Base-by-base conservation (phyloP, 1,139 yeast genomes). In the Groenewaldozyma sp. region DNA sequence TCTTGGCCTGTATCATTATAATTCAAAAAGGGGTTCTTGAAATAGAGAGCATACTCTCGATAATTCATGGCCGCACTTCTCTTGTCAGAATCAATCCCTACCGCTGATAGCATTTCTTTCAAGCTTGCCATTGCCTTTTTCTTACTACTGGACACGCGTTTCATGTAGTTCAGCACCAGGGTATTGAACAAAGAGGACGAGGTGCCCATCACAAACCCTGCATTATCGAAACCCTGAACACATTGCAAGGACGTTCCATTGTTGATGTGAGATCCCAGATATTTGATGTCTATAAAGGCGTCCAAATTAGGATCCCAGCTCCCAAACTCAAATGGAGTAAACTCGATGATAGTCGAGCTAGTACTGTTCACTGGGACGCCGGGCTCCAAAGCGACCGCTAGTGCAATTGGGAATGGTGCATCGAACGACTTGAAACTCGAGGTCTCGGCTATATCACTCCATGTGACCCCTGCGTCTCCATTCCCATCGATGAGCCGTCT, bases 341-440 rank as follows among this genome's bases (percentile, higher is more conserved):
- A 67, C 60, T 87, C 96, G 47, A 82, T 76, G 13, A 81, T 70
- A 1, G 94, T 80, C 7, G 91, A 76, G 56, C 82, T 81, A 5
- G 66, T 63, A 51, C 72, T 67, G 42, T 80, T 64, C 42, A 79
- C 67, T 6, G 48, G 43, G 2, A 74, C 62, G 14, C 75, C 76
- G 9, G 91, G 93, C 13, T 77, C 70, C 63, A 93, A 70, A 43
- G 88, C 91, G 54, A 78, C 78, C 1, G 94, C 72, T 6, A 82
- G 80, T 26, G 82, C 71, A 42, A 87, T 76, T 14, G 95, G 95
- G 66, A 80, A 79, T 4, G 96, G 96, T 77, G 82, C 81, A 36
- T 70, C 68, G 48, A 75, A 76, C 46, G 70, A 66, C 33, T 59
- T 54, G 63, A 83, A 83, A 20, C 44, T 48, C 4, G 67, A 70